Base-by-base conservation (phyloP, 2,329 filamentous ascomycete genomes). In the Alternaria infectoria region DNA sequence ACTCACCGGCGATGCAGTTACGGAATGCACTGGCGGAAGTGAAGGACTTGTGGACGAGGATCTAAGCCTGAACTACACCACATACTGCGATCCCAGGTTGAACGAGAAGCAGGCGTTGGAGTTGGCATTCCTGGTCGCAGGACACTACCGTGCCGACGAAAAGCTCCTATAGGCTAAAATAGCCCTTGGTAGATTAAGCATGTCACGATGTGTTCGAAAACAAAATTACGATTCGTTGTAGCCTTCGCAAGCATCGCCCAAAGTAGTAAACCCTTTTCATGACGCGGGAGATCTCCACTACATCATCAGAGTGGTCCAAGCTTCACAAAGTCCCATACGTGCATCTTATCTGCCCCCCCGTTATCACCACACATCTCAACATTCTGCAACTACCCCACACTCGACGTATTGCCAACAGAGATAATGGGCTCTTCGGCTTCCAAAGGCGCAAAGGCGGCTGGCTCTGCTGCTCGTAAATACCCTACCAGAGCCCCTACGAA, bases 61-160 rank as follows among this genome's bases (percentile, higher is more conserved):
- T 75, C 79, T 99, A 73, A 91, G 91, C 3, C 87, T 93, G 68
- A 94, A 97, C 74, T 99, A 99, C 81, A 97, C 93, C 6, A 97
- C 91, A 40, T 98, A 95, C 84, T 99, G 96, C 79, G 96, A 99
- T 79, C 96, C 96, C 6, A 84, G 96, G 23, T 83, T 99, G 70
- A 99, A 99, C 77, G 96, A 98, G 86, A 97, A 98, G 83, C 96
- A 99, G 84, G 94, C 96, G 1, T 86, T 99, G 13, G 96, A 99
- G 83, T 81, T 98, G 78, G 94, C 96, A 0, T 99, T 99, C 80
- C 81, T 98, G 74, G 90, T 99, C 51, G 96, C 96, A 0, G 93
- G 93, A 6, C 92, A 94, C 75, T 96, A 89, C 74, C 81, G 87
- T 12, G 83, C 85, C 47, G 82, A 84, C 52, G 69, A 62, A 30